Base-by-base conservation (phyloP, 805 yeast species). In the Danielia reshetovae region DNA sequence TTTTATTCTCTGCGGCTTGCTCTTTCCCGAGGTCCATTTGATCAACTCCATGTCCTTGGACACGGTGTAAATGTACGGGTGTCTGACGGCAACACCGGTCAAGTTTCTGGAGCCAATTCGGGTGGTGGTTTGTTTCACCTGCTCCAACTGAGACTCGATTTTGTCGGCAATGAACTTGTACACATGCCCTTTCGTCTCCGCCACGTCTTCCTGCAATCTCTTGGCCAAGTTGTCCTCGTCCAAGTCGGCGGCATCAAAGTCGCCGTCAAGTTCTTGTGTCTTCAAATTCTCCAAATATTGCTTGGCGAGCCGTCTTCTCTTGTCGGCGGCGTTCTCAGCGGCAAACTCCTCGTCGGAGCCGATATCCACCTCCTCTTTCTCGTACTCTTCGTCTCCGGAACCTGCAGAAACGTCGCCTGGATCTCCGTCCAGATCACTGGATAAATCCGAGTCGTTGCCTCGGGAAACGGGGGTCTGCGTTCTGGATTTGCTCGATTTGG, bases 301-400 rank as follows among this genome's bases (percentile, higher is more conserved):
- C 59, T 88, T 88, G 12, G 97, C 97, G 40, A 93, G 70, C 53
- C 97, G 71, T 62, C 98, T 77, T 60, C 98, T 77, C 60, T 86
- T 88, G 53, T 93, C 98, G 0, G 96, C 94, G 7, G 89, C 94
- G 30, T 77, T 76, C 59, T 90, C 97, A 12, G 70, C 72, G 11
- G 67, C 77, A 45, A 79, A 77, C 47, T 82, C 94, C 46, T 81
- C 93, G 21, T 82, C 90, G 10, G 83, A 78, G 11, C 74, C 76
- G 15, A 74, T 42, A 22, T 54, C 61, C 8, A 54, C 57, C 22
- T 37, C 46, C 7, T 23, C 35, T 5, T 25, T 28, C n/a, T 35
- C 42, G 25, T 18, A 28, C 9, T 26, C 40, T 16, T 34, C 36
- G 24, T 26, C 21, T 9, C 18, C 29, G 4, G 39, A 24, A n/a